Percentiles rank a stretch among this genome's conserved stretches.
Conservation (phyloP, 306 rosid genomes). For the Delonix regia region DNA sequence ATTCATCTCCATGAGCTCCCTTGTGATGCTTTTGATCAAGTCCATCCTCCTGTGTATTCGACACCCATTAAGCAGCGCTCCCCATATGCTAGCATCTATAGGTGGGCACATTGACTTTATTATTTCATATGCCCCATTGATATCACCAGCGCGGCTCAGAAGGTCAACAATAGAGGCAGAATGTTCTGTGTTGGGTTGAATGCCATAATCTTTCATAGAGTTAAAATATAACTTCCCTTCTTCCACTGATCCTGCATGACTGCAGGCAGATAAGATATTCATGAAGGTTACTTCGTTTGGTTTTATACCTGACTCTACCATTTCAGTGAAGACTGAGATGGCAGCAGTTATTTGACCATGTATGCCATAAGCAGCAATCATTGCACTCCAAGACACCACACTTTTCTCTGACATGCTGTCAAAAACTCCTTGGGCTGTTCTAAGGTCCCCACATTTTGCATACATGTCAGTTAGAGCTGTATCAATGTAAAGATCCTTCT, state of each 20-base stretch:
- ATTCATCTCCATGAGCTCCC: conserved; percentile 50
- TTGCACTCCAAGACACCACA: conserved; percentile 85
- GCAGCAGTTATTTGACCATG: conserved; percentile 70
- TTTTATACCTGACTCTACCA: conserved; percentile 60
- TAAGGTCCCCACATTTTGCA: conserved; percentile 86
- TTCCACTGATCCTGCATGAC: conserved; percentile 82
- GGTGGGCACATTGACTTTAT: conserved; percentile 59
- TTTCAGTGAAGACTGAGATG: conserved; percentile 56
- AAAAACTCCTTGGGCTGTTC: conserved; percentile 59
- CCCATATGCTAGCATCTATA: conserved; percentile 82
- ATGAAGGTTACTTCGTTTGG: conserved; percentile 87
- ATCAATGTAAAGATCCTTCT: conserved; percentile 56
- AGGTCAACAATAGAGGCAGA: conserved; percentile 79
- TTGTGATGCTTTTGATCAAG: conserved; percentile 53
- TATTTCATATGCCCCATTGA: conserved; percentile 64
- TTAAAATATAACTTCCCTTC: conserved; percentile 68
- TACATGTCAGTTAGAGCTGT: conserved; percentile 87
- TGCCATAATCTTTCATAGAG: conserved; percentile 59
- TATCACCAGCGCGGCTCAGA: conserved; percentile 86
- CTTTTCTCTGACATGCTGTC: conserved; percentile 66
- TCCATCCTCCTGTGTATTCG: conserved; percentile 77
- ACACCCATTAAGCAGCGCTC: conserved; percentile 86
- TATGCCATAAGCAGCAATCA: conserved; percentile 84
- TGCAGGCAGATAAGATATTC: conserved; percentile 87
- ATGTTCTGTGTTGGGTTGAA: conserved; percentile 69